Evolutionary conservation across 139 green algal species (phyloP).

Genomic region (Chlorella sorokiniana): DNA sequence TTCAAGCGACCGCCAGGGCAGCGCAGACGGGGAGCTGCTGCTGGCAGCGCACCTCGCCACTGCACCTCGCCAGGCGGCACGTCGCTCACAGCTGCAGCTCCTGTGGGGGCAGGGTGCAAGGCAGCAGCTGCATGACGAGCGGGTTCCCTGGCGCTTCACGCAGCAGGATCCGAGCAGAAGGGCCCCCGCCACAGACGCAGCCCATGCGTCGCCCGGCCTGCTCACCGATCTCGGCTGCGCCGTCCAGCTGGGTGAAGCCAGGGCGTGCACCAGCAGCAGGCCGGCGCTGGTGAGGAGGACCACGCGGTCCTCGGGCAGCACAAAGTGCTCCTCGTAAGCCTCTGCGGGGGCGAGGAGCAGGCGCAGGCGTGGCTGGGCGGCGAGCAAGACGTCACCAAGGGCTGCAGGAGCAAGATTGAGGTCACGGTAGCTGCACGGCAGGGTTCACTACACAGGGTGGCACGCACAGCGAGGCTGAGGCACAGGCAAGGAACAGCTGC

Average conservation of each 20-base stretch:
- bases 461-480: too few relatives aligned
- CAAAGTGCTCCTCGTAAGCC: conserved; percentile 83
- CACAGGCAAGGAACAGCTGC: neutral
- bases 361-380: too few relatives aligned
- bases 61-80: conserved; percentile 5
- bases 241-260: conserved; percentile 67
- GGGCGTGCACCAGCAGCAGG: conserved; percentile 69
- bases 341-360: conserved; percentile 16
- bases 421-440: too few relatives aligned
- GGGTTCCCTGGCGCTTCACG: too few relatives aligned
- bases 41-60: conserved; percentile 4
- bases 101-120: neutral
- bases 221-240: conserved; percentile 45
- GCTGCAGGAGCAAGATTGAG: neutral
- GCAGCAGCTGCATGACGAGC: too few relatives aligned
- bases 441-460: too few relatives aligned
- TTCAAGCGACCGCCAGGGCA: too few relatives aligned
- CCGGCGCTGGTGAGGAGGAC: conserved; percentile 75
- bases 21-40: too few relatives aligned
- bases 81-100: conserved; percentile 3
- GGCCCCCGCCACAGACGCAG: neutral
- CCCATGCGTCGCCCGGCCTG: neutral
- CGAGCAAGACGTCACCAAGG: too few relatives aligned
- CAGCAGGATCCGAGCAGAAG: too few relatives aligned
- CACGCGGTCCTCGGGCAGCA: conserved; percentile 70